Conservation (phyloP, 768 basidiomycete genomes). For the Lentinula edodes region DNA sequence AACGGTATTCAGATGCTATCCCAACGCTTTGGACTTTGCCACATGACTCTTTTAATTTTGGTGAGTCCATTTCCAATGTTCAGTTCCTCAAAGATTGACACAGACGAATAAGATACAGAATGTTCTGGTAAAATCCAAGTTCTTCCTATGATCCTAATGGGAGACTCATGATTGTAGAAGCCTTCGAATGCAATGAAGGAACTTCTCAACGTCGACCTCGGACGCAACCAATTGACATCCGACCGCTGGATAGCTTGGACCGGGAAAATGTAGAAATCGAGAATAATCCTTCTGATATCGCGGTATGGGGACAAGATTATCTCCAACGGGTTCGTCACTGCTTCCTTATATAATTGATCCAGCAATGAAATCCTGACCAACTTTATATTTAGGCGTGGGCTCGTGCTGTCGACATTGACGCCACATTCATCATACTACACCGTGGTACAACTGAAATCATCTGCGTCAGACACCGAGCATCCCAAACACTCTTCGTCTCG, state of each 20-base stretch:
- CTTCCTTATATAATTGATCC: background rate
- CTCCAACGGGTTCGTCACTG: background rate
- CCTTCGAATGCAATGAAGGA: background rate
- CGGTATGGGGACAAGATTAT: background rate
- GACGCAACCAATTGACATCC: background rate
- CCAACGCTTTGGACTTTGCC: background rate
- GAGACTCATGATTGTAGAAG: background rate
- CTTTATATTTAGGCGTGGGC: background rate
- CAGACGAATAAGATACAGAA: too few species aligned
- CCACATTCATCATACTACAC: constrained; percentile 2
- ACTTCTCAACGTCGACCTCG: background rate
- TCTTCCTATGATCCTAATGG: background rate
- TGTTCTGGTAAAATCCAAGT: too few species aligned
- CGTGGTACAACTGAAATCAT: background rate
- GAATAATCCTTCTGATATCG: background rate
- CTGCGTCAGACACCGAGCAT: background rate
- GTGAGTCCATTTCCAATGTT: background rate
- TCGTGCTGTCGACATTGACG: background rate
- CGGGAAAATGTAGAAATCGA: background rate
- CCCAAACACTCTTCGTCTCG: constrained; percentile 6
- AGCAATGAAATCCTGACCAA: background rate
- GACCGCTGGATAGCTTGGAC: background rate
- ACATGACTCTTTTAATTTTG: background rate
- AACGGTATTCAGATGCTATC: background rate
- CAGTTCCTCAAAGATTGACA: background rate